A percentile compares a stretch with the other conserved stretches of the same genome.
phyloP scores from a whole-genome alignment of 805 yeast genomes.

The Saturnispora ahearnii region DNA sequence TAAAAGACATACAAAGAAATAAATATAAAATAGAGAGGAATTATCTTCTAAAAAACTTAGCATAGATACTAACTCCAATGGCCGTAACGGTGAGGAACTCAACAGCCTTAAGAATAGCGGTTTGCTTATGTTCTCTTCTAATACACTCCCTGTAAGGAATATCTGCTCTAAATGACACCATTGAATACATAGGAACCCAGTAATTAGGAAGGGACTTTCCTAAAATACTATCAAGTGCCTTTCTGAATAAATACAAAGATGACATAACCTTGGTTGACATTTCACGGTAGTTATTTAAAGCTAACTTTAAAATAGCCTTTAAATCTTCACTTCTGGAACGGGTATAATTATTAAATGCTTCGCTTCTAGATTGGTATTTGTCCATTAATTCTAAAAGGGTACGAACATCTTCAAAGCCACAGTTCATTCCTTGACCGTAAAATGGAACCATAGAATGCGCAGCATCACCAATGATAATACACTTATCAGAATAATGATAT shows the following conservation, averaged over 20 bases:
- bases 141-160: slow-evolving; percentile 68
- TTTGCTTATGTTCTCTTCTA: slow-evolving; percentile 45
- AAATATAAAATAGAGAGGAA: neutral
- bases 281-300: slow-evolving; percentile 73
- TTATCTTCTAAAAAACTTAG: neutral
- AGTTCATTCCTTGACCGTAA: slow-evolving; percentile 95
- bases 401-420: slow-evolving; percentile 87
- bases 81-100: slow-evolving; percentile 10
- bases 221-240: slow-evolving; percentile 56
- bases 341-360: slow-evolving; percentile 51
- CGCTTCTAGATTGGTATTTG: slow-evolving; percentile 29
- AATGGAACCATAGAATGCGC: slow-evolving; percentile 98
- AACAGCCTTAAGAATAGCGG: slow-evolving; percentile 33
- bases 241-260: slow-evolving; percentile 50
- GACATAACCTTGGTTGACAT: slow-evolving; percentile 78
- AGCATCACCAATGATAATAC: slow-evolving; percentile 79
- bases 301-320: slow-evolving; percentile 66
- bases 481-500: slow-evolving; percentile 55
- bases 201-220: slow-evolving; percentile 48
- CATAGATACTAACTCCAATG: neutral
- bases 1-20: neutral
- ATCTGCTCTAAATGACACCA: slow-evolving; percentile 86
- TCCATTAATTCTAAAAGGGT: slow-evolving; percentile 48
- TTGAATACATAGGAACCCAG: slow-evolving; percentile 85
- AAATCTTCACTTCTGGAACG: slow-evolving; percentile 53